phyloP scores from a whole-genome alignment of 371 early-diverging fungal genomes.

The Lichtheimia ornata region DNA sequence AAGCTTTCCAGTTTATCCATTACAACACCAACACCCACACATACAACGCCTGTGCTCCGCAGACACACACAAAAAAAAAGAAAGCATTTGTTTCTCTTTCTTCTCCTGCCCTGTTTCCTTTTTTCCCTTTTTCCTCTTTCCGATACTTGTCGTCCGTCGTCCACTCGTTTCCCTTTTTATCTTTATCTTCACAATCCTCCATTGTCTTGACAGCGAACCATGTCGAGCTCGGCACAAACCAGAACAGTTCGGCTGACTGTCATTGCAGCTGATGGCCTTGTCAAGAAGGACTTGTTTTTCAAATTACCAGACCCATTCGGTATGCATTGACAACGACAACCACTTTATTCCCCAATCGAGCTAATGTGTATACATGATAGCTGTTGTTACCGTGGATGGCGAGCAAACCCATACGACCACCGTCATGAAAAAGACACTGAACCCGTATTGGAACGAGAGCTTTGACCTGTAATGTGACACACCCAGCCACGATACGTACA shows the following conservation, averaged over 20 bases:
- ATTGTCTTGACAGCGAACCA: conserved; percentile 4
- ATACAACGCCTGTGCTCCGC: no score
- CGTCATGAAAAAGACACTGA: conserved; percentile 74
- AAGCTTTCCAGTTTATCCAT: no score
- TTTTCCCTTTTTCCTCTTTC: no score
- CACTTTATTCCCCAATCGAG: neutral
- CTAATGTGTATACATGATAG: conserved; percentile 26
- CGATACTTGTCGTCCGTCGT: no score
- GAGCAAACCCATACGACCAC: conserved; percentile 82
- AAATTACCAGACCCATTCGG: conserved; percentile 61
- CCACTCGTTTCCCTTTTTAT: neutral
- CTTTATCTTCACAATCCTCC: neutral
- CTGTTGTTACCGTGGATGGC: conserved; percentile 89
- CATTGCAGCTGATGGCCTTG: conserved; percentile 90
- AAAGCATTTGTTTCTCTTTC: no score
- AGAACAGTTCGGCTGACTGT: conserved; percentile 59
- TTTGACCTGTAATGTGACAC: conserved; percentile 59
- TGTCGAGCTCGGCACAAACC: conserved; percentile 37
- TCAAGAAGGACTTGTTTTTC: conserved; percentile 86
- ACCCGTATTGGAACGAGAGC: conserved; percentile 85
- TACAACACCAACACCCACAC: no score
- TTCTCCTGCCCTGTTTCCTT: no score
- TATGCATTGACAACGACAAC: conserved; percentile 42
- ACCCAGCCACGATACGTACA: no score
- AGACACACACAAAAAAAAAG: no score